Base-by-base conservation (phyloP, 2,329 filamentous ascomycete species). In the Talaromyces sp. region DNA sequence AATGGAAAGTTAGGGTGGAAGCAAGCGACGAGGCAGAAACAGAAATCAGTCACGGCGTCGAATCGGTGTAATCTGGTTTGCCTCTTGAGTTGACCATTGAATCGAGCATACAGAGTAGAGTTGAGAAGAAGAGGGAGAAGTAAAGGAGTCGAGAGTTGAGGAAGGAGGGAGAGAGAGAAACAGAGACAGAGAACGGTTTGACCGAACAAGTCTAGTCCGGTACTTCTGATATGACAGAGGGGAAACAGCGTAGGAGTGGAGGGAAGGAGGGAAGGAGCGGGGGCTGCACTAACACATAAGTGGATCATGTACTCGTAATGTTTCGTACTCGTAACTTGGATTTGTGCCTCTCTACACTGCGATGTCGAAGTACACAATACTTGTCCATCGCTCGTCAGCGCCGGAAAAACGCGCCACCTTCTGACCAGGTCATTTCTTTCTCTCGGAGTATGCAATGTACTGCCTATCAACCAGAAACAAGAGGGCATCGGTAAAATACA, bases 231-330 rank as follows among this genome's bases (percentile, higher is more conserved):
- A 60, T 41, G 45, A 7, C 47, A 54, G 57, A 54, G 47, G 47
- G 57, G 57, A 57, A 61, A 43, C 41, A 59, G 43, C 54, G 62
- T 35, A 22, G 45, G 41, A 45, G 59, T 31, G 27, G 27, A 31
- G 27, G 27, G 27, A 31, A 22, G 39, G 62, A 59, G 56, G 56
- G 56, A 59, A 45, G 37, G 56, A 59, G 56, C 56, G 56, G 56
- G 37, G 56, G 37, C 31, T 22, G 9, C 50, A 33, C n/a, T 35
- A 35, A 19, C 16, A 19, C 2, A 22, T 7, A 45, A 45, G 45
- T 24, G 45, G 45, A 47, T 10, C n/a, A 7, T 5, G 19, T 54
- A 37, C 11, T 56, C n/a, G 52, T 37, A 56, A 56, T 24, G 19
- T 52, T 52, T 31, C 47, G 50, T 56, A 37, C 50, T 19, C 50